A percentile compares a stretch with the other conserved stretches of the same genome.
Evolutionary conservation across 257 asterid genomes (phyloP).

Genomic region (Orobanche coerulescens): DNA sequence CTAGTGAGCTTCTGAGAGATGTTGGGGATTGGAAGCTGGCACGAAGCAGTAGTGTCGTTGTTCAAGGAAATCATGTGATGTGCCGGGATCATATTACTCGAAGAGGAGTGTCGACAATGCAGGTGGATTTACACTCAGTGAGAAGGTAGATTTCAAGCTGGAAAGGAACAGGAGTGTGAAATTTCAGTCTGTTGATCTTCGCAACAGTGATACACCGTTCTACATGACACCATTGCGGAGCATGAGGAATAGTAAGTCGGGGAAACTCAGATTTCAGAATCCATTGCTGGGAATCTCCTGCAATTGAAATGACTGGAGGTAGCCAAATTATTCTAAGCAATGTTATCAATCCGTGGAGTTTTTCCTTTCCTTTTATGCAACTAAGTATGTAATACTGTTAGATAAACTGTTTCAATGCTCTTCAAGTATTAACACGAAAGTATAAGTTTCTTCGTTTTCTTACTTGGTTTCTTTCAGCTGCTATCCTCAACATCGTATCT

Average conservation of each 20-base stretch:
- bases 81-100: constrained; percentile 32
- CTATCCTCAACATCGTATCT: too few relatives aligned
- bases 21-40: constrained; percentile 44
- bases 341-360: too few relatives aligned
- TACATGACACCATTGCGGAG: constrained; percentile 77
- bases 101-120: constrained; percentile 47
- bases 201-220: constrained; percentile 44
- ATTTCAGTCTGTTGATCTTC: constrained; percentile 33
- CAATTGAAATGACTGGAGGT: constrained; percentile 36
- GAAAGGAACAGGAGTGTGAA: constrained; percentile 38
- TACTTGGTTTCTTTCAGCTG: too few relatives aligned
- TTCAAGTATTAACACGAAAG: background rate
- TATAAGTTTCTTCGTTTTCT: background rate
- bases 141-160: constrained; percentile 40
- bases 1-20: constrained; percentile 24
- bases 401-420: background rate
- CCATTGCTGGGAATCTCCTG: constrained; percentile 35
- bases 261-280: constrained; percentile 37
- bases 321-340: background rate
- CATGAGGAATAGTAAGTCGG: constrained; percentile 42
- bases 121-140: constrained; percentile 26
- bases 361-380: background rate
- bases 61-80: constrained; percentile 50
- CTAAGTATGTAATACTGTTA: background rate
- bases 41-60: constrained; percentile 54